phyloP scores from a whole-genome alignment of 805 yeast species.

The Wickerhamiella kurtzmanii region DNA sequence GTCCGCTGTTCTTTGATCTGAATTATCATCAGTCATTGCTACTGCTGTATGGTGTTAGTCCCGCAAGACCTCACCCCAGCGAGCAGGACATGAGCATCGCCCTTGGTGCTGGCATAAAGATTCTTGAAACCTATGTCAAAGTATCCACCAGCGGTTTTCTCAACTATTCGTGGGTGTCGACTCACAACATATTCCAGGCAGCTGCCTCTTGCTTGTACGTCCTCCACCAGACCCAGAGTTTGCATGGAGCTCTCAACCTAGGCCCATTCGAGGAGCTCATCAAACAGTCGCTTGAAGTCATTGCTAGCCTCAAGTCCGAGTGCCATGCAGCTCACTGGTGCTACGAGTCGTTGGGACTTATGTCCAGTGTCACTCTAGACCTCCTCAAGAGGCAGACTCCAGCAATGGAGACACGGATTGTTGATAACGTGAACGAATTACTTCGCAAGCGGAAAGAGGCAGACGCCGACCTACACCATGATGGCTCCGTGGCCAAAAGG shows the following conservation, averaged over 20 bases:
- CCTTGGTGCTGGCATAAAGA: slow-evolving; percentile 49
- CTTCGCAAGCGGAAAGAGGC: not conserved
- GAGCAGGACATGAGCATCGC: slow-evolving; percentile 42
- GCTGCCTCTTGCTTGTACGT: slow-evolving; percentile 74
- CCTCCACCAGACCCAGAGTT: slow-evolving; percentile 52
- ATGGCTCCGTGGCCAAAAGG: not conserved
- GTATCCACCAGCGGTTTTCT: slow-evolving; percentile 44
- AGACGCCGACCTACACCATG: not conserved
- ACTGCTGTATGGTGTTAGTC: slow-evolving; percentile 64
- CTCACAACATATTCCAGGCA: slow-evolving; percentile 77
- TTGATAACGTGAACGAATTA: not conserved
- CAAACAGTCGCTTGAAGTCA: slow-evolving; percentile 6
- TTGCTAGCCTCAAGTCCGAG: slow-evolving; percentile 8
- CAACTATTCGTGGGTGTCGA: slow-evolving; percentile 88
- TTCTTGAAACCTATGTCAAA: slow-evolving; percentile 49
- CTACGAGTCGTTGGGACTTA: slow-evolving; percentile 7
- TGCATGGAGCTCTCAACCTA: slow-evolving; percentile 33
- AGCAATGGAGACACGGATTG: not conserved
- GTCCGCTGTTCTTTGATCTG: slow-evolving; percentile 51
- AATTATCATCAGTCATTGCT: slow-evolving; percentile 67
- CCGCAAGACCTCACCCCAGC: slow-evolving; percentile 45
- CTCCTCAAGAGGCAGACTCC: slow-evolving; percentile 4
- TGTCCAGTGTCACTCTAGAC: slow-evolving; percentile 9
- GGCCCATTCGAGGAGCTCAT: slow-evolving; percentile 12
- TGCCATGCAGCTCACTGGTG: slow-evolving; percentile 13